Evolutionary conservation across 768 basidiomycete species (phyloP), one percentile per base, ranked within the genome.

Genomic region (Podaxis mareebaensis): DNA sequence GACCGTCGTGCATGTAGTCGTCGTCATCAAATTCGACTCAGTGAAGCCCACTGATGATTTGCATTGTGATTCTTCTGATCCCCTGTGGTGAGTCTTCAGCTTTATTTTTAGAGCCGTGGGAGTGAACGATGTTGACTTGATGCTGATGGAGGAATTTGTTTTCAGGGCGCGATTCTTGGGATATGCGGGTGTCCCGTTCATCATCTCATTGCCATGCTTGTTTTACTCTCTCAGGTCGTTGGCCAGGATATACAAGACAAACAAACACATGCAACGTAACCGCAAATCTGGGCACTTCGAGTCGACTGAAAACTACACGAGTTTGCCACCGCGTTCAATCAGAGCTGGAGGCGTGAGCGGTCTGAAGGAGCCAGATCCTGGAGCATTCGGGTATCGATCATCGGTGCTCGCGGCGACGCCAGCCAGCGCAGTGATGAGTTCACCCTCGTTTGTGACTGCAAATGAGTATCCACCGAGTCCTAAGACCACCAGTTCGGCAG

Each of bases 131-230:
- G 44, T 20, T 46, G 44, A 46, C 12, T 42, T 42, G 40, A n/a
- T 42, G 40, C 40, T n/a, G 17, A 42, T 15, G 5, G 7, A 20
- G 44, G n/a, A 1, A 20, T 11, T 51, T 3, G 4, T 26, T 51
- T 51, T 11, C 24, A 90, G 89, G 89, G 78, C 84, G 33, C 84
- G 88, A 51, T 80, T 89, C 60, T 66, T 87, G n/a, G 83, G 84
- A 42, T 89, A 88, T 67, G 82, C 87, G 12, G 89, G 87, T 6
- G 69, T 80, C 6, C 81, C 87, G 0, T 76, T 87, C 61, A 59
- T 84, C 48, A 70, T 85, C 10, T 74, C 79, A 3, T 70, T 87
- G 15, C 88, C 88, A 2, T 82, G 81, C 53, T 71, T 86, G 44
- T 73, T 79, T 64, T 70, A 87, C 12, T 85, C 86, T 3, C 71